These are phyloP conservation scores for Stachybotrys chlorohalonatus DNA, from an alignment of 2,329 filamentous ascomycete species.

Conservation along the genomic window DNA sequence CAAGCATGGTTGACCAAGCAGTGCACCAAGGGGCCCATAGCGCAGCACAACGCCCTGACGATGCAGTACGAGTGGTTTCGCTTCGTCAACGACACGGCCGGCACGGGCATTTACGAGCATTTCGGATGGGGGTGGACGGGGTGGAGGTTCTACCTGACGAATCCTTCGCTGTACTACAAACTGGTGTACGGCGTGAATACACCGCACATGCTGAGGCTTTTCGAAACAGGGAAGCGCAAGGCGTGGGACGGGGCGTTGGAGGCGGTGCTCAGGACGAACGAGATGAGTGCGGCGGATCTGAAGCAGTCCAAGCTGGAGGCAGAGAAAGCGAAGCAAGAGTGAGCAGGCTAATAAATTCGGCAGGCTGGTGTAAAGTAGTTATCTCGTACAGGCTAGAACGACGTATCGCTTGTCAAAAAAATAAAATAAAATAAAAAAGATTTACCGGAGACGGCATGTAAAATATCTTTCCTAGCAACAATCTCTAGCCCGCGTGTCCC, in stretches of 20 bases:
- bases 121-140: constrained; percentile 27
- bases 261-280: constrained; percentile 12
- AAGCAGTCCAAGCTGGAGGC: neutral
- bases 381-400: too few relatives aligned
- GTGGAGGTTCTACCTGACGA: constrained; percentile 26
- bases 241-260: constrained; percentile 25
- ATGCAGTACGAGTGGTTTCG: constrained; percentile 21
- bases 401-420: too few relatives aligned
- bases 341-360: too few relatives aligned
- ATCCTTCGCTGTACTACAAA: constrained; percentile 24
- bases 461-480: too few relatives aligned
- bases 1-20: constrained; percentile 7
- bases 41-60: constrained; percentile 10
- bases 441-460: too few relatives aligned
- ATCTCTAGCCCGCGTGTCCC: neutral
- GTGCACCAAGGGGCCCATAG: constrained; percentile 5
- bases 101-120: constrained; percentile 28
- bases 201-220: constrained; percentile 27
- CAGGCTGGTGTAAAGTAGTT: neutral
- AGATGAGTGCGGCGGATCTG: constrained; percentile 7
- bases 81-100: constrained; percentile 28
- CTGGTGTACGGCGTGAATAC: constrained; percentile 26
- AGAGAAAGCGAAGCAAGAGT: constrained; percentile 3
- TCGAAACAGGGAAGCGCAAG: constrained; percentile 26
- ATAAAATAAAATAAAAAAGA: too few relatives aligned